A percentile compares a stretch with the other conserved stretches of the same genome.
Evolutionary conservation across 225 moss, liverwort and hornwort genomes (phyloP).

Genomic region (Lunularia cruciata): DNA sequence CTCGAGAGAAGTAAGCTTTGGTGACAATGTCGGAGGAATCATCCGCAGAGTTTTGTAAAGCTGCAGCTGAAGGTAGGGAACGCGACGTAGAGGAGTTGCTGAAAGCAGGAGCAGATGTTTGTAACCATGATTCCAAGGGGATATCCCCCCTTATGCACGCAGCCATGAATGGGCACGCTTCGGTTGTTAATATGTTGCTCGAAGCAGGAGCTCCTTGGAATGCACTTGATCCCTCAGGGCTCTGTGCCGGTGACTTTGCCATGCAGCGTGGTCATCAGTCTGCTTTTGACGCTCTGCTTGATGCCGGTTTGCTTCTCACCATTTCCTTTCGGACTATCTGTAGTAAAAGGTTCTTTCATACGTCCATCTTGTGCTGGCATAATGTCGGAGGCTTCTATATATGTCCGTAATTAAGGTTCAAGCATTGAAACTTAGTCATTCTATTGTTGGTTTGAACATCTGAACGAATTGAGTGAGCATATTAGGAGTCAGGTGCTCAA

Average conservation of each 20-base stretch:
- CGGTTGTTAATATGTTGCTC: constrained; percentile 56
- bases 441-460: no score
- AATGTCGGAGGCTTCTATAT: not conserved
- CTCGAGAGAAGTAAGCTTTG: no score
- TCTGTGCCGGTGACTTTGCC: constrained; percentile 87
- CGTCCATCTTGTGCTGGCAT: no score
- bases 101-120: constrained; percentile 53
- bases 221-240: constrained; percentile 59
- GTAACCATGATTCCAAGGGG: constrained; percentile 58
- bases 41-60: constrained; percentile 31
- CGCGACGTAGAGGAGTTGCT: constrained; percentile 48
- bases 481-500: no score
- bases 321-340: not conserved
- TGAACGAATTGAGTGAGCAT: no score
- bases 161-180: constrained; percentile 65
- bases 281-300: constrained; percentile 71
- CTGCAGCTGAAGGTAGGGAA: constrained; percentile 61
- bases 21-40: constrained; percentile 17
- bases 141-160: constrained; percentile 80
- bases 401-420: not conserved
- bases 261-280: constrained; percentile 82
- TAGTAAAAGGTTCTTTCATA: not conserved
- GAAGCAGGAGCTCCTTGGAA: constrained; percentile 95
- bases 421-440: no score
- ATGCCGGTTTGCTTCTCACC: constrained; percentile 52